Conservation (phyloP, 345 rosid genomes). For the Pelargonium nanum region DNA sequence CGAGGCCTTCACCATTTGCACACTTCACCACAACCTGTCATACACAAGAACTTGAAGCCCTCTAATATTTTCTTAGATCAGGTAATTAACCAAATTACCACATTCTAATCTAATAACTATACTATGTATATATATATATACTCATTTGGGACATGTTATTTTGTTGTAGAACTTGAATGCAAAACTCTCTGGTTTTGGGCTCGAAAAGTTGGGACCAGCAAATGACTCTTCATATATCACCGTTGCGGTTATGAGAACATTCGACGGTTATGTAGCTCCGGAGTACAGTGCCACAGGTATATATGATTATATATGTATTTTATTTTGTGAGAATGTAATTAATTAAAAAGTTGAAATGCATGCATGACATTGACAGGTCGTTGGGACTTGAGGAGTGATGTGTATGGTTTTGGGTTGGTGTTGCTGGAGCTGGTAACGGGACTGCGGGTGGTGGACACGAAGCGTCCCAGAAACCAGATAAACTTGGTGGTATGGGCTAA, state of each 20-base stretch:
- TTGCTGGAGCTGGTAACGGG: conserved; percentile 71
- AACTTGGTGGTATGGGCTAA: conserved; percentile 56
- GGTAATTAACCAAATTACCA: conserved; percentile 20
- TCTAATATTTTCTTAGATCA: conserved; percentile 71
- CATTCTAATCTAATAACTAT: neutral
- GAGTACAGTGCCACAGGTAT: conserved; percentile 76
- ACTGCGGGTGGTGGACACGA: conserved; percentile 42
- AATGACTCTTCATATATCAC: conserved; percentile 64
- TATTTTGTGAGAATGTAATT: neutral
- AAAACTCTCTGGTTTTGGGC: conserved; percentile 79
- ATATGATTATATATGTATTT: too few species aligned
- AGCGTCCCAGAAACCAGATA: conserved; percentile 31
- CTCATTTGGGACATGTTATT: neutral
- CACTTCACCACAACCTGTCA: conserved; percentile 67
- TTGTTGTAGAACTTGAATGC: conserved; percentile 46
- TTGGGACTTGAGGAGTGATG: conserved; percentile 72
- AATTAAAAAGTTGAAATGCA: too few species aligned
- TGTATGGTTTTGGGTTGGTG: conserved; percentile 80
- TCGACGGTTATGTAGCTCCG: conserved; percentile 84
- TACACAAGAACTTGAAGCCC: conserved; percentile 79
- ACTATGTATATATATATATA: neutral
- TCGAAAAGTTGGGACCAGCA: conserved; percentile 64
- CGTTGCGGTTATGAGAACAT: conserved; percentile 65
- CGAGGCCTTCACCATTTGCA: conserved; percentile 65
- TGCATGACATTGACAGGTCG: conserved; percentile 33